Evolutionary conservation across 192 early-diverging fungal genomes (phyloP), one percentile per base, ranked within the genome.

Genomic region (Coemansia sp.): DNA sequence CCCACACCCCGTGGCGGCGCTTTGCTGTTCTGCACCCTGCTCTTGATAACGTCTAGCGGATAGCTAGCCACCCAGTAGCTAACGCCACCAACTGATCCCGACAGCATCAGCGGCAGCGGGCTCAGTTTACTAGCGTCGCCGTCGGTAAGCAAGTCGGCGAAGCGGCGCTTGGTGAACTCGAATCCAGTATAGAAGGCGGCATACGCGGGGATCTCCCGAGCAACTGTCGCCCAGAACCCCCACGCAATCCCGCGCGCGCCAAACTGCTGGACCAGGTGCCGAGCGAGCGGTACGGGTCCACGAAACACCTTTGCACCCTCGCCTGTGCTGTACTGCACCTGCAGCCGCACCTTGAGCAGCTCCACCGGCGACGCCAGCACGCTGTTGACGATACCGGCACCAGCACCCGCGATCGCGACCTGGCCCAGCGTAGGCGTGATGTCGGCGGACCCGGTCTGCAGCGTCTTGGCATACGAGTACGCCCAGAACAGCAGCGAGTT

Each of bases 291-390:
- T 6, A 89, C 56, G 0, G 93, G 91, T 1, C 88, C 89, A n/a
- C 71, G 58, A 35, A 60, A 64, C 33, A 53, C 46, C 19, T 68
- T 54, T 6, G 35, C 24, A 12, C 53, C 35, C 7, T 49, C 40
- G 11, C 70, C 42, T 9, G 49, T 47, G 7, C 42, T 62, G 80
- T 90, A 95, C 64, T 95, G 95, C 7, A 91, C 90, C 69, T 98
- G 96, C 72, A 97, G 84, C 29, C 89, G 85, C 54, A 92, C 89
- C 65, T 98, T 98, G 38, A 97, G 69, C n/a, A 98, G 71, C 63
- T 98, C 96, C 3, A 98, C 92, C 1, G 96, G 94, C 2, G 91
- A 94, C 9, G 94, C 90, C 19, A 97, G 74, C 18, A 92, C 78
- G 49, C 85, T 86, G 59, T 95, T 95, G 27, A 91, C 85, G 25